Evolutionary conservation across 306 rosid species (phyloP).

Genomic region (Corylus avellana): DNA sequence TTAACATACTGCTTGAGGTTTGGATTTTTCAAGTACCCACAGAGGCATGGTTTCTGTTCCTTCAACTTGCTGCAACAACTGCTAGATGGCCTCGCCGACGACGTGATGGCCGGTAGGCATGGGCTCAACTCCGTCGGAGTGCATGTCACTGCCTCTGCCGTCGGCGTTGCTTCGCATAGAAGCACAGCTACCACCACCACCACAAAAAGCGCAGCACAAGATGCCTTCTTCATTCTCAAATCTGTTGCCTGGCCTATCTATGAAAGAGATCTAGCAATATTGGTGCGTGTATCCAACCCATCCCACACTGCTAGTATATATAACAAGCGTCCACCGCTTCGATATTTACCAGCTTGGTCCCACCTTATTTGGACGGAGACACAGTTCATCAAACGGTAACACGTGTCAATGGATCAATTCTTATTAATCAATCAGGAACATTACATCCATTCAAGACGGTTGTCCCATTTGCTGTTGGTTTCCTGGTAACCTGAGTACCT

Average conservation of each 20-base stretch:
- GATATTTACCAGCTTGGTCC: neutral
- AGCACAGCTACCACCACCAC: constrained; percentile 21
- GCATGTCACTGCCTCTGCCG: constrained; percentile 43
- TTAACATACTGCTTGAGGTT: constrained; percentile 34
- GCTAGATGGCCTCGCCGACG: constrained; percentile 29
- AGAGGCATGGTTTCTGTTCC: constrained; percentile 62
- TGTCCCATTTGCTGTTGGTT: no score
- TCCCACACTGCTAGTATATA: neutral
- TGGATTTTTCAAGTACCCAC: constrained; percentile 58
- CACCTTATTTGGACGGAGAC: no score
- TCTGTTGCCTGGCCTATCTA: neutral
- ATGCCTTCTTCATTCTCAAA: constrained; percentile 20
- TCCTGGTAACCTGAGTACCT: no score
- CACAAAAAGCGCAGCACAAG: constrained; percentile 5
- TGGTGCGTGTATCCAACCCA: neutral
- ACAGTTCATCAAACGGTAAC: no score
- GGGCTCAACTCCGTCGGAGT: constrained; percentile 37
- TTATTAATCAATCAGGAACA: no score
- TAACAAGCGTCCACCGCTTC: neutral
- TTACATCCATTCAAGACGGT: no score
- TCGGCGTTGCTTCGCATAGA: neutral
- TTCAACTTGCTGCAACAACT: constrained; percentile 50
- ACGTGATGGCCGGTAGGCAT: constrained; percentile 38
- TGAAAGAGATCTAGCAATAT: neutral
- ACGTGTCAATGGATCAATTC: no score